These are phyloP conservation scores for Coniochaeta sp. DNA, from an alignment of 2,329 filamentous ascomycete genomes.

Conservation along the genomic window DNA sequence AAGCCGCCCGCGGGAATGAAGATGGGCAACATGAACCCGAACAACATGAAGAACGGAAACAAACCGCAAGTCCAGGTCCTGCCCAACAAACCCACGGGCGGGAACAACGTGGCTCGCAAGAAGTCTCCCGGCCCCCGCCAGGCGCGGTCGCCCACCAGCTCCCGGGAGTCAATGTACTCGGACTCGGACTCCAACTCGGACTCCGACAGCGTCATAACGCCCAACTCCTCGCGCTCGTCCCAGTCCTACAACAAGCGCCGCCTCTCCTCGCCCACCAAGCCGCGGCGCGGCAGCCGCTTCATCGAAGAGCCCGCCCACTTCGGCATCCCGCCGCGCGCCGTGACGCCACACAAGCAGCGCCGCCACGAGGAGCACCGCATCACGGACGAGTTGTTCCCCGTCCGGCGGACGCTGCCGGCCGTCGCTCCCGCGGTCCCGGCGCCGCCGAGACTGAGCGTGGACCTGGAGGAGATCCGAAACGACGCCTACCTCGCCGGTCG, in stretches of 20 bases:
- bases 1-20: background rate
- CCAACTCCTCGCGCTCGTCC: slow-evolving; percentile 2
- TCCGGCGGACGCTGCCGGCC: background rate
- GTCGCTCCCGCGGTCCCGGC: background rate
- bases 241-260: background rate
- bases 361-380: slow-evolving; percentile 3
- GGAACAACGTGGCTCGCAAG: background rate
- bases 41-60: background rate
- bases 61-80: background rate
- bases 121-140: background rate
- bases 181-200: background rate
- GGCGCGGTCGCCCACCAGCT: background rate
- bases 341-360: slow-evolving; percentile 1
- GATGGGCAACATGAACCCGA: background rate
- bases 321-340: background rate
- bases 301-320: background rate
- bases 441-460: background rate
- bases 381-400: slow-evolving; percentile 5
- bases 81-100: background rate
- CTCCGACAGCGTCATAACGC: background rate
- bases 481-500: slow-evolving; percentile 5
- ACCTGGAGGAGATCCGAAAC: slow-evolving; percentile 4
- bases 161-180: background rate
- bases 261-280: background rate
- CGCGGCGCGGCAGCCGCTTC: background rate